These are phyloP conservation scores for Macrophomina pseudophaseolina DNA, from an alignment of 2,329 filamentous ascomycete species.

Conservation along the genomic window DNA sequence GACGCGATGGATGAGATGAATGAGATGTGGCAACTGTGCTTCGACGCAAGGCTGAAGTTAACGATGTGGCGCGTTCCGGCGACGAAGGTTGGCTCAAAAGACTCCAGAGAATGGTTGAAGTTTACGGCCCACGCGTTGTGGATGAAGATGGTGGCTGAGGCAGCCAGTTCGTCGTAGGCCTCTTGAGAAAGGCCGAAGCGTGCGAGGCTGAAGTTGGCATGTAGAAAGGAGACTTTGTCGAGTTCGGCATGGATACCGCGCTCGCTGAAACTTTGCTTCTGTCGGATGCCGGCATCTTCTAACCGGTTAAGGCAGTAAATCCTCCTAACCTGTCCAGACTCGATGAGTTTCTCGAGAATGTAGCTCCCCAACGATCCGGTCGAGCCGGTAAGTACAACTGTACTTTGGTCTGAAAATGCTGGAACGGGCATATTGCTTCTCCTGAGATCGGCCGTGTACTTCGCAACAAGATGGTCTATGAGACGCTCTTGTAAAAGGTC, in stretches of 20 bases:
- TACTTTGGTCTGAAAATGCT: constrained; percentile 3
- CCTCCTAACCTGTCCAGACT: constrained; percentile 6
- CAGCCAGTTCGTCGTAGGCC: background rate
- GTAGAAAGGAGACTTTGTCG: constrained; percentile 18
- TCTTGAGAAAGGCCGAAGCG: constrained; percentile 26
- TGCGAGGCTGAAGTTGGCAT: constrained; percentile 25
- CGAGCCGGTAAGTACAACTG: constrained; percentile 29
- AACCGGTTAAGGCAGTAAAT: constrained; percentile 29
- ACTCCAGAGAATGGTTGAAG: too few relatives aligned
- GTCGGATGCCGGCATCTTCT: background rate
- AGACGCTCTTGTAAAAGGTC: constrained; percentile 29
- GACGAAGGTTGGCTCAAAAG: too few relatives aligned
- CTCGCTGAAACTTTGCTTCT: background rate
- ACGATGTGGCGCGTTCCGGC: constrained; percentile 26
- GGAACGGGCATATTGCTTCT: constrained; percentile 13
- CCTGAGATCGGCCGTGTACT: constrained; percentile 35
- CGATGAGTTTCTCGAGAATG: constrained; percentile 28
- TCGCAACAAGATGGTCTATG: constrained; percentile 37
- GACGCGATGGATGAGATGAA: too few relatives aligned
- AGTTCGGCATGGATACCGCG: constrained; percentile 11
- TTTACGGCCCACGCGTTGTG: constrained; percentile 43
- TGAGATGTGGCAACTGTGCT: too few relatives aligned
- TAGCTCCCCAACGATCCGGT: constrained; percentile 30
- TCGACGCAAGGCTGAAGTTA: too few relatives aligned
- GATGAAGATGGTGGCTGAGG: constrained; percentile 35